Conservation (phyloP, 208 protist genomes). For the Angomonas ambiguus region DNA sequence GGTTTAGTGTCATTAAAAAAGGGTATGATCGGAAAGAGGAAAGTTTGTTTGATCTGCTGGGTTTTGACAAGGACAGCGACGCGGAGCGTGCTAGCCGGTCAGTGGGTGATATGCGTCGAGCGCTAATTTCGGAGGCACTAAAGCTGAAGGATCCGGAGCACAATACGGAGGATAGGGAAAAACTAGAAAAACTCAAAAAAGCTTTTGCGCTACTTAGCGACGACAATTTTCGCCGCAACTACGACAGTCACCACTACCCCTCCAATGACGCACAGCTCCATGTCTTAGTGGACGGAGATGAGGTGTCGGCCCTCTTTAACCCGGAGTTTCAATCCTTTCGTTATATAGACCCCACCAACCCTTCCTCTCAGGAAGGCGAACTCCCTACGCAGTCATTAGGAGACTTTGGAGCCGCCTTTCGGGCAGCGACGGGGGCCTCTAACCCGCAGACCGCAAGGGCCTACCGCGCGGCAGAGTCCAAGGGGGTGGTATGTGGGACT, state of each 20-base stretch:
- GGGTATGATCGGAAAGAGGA: constrained; percentile 59
- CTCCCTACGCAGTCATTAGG: background rate
- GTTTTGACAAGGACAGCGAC: constrained; percentile 60
- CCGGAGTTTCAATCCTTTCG: constrained; percentile 68
- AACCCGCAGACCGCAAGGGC: constrained; percentile 15
- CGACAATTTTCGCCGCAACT: constrained; percentile 48
- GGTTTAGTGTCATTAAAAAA: constrained; percentile 53
- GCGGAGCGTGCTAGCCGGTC: constrained; percentile 49
- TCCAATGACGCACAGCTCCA: constrained; percentile 80
- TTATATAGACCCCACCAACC: constrained; percentile 63
- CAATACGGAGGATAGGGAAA: constrained; percentile 30
- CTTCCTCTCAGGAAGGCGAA: constrained; percentile 4
- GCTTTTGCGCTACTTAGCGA: constrained; percentile 60
- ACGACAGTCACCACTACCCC: constrained; percentile 53
- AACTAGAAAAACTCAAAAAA: constrained; percentile 42
- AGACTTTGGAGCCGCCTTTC: constrained; percentile 35
- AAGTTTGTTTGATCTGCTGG: constrained; percentile 62
- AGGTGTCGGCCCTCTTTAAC: constrained; percentile 76
- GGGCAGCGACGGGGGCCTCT: constrained; percentile 30
- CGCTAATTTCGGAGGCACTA: constrained; percentile 53
- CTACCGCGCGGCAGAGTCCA: constrained; percentile 38
- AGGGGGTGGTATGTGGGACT: constrained; percentile 34
- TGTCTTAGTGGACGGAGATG: constrained; percentile 64
- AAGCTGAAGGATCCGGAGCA: constrained; percentile 53
- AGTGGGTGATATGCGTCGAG: constrained; percentile 55